Percentiles rank a stretch among this genome's conserved stretches.
Evolutionary conservation across 1,284 basidiomycete species (phyloP).

Genomic region (Heterobasidion irregulare): DNA sequence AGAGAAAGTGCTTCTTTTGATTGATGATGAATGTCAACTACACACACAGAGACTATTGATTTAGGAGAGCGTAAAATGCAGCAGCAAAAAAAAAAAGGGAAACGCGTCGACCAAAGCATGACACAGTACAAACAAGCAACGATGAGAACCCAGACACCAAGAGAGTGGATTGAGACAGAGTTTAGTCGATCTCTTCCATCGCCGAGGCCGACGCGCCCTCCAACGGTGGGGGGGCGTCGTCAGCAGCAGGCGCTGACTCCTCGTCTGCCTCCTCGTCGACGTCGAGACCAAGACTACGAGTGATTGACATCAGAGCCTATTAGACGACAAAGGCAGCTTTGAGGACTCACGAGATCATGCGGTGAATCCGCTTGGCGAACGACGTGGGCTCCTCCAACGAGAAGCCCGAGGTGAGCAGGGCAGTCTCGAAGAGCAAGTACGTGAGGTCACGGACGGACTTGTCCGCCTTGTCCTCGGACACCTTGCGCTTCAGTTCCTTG

Average conservation of each 20-base stretch:
- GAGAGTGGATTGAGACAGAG: neutral
- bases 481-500: conserved; percentile 94
- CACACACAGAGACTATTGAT: neutral
- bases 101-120: neutral
- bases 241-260: conserved; percentile 23
- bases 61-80: neutral
- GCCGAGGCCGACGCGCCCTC: conserved; percentile 62
- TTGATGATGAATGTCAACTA: neutral
- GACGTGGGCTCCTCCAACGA: conserved; percentile 92
- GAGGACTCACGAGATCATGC: conserved; percentile 75
- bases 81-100: neutral
- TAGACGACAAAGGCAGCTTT: conserved; percentile 1
- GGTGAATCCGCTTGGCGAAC: conserved; percentile 94
- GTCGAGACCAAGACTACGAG: conserved; percentile 62
- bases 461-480: conserved; percentile 95
- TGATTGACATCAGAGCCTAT: conserved; percentile 7
- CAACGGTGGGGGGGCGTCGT: conserved; percentile 33
- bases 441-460: conserved; percentile 97
- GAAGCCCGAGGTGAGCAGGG: conserved; percentile 91
- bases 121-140: conserved; percentile 4
- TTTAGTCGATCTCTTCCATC: conserved; percentile 83
- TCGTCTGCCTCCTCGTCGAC: conserved; percentile 68
- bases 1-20: neutral
- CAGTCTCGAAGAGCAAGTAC: conserved; percentile 94
- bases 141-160: neutral